Evolutionary conservation across 2,329 filamentous ascomycete species (phyloP).

Genomic region (Huntiella decipiens): DNA sequence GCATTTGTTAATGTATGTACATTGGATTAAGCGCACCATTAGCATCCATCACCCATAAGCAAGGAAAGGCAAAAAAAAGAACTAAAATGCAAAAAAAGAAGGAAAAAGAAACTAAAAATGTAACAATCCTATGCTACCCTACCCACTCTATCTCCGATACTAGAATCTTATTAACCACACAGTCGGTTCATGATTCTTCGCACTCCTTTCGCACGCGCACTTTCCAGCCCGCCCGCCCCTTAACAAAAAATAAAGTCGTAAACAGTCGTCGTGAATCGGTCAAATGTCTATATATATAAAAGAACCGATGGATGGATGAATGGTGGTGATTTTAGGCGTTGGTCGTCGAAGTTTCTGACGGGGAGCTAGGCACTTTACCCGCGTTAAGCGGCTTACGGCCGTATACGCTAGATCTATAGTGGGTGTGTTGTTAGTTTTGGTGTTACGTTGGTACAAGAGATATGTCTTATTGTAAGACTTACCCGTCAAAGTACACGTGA

Average conservation of each 20-base stretch:
- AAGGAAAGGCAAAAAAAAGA: too few species aligned
- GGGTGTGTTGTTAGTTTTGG: background rate
- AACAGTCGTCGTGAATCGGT: background rate
- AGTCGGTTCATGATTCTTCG: too few species aligned
- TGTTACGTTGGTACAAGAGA: background rate
- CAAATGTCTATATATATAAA: background rate
- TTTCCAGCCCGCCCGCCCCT: too few species aligned
- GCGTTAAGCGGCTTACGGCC: constrained; percentile 4
- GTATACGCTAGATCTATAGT: constrained; percentile 2
- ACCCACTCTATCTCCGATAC: too few species aligned
- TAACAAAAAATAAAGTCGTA: background rate
- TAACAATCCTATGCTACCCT: too few species aligned
- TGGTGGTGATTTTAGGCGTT: background rate
- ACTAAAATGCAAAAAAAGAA: too few species aligned
- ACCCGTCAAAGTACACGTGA: constrained; percentile 23
- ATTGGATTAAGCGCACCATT: too few species aligned
- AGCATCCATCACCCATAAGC: too few species aligned
- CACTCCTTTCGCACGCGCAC: too few species aligned
- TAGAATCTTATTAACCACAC: too few species aligned
- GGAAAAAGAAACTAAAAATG: too few species aligned
- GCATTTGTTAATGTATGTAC: too few species aligned
- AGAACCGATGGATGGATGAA: background rate
- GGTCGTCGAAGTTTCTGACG: constrained; percentile 1
- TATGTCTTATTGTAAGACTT: constrained; percentile 12
- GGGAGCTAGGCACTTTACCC: background rate